Evolutionary conservation across 2,329 filamentous ascomycete species (phyloP), one percentile per base, ranked within the genome.

Genomic region (Fusarium sarcochroum): DNA sequence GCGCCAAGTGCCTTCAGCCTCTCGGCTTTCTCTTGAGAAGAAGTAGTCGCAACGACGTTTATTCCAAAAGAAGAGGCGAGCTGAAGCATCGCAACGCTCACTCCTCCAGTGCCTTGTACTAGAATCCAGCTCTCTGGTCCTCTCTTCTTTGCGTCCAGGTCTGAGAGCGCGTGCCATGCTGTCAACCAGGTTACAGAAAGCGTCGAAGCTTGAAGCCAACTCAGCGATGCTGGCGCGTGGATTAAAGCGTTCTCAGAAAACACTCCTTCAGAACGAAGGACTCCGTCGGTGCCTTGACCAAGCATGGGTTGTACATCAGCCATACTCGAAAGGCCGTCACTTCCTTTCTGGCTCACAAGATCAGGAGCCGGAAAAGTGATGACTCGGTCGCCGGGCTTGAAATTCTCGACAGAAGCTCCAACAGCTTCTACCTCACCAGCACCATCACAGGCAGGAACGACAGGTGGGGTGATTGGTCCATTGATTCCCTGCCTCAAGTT

Each of bases 211-310:
- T 71, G 66, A 10, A 69, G 42, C 59, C 72, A 79, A 37, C 71
- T 77, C 10, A 86, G 74, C 41, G 81, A 80, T 21, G 67, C 67
- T 0, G 89, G 88, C 50, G 83, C 80, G 60, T 80, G 76, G 4
- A 90, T 85, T 14, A 91, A 82, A 11, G 86, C 86, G 10, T 59
- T 84, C 73, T 90, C 86, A 23, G 85, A 78, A 72, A 89, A 90
- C 7, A 85, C 80, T 10, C 81, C 89, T 61, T 87, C 86, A 48
- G 89, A 81, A 38, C 86, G 82, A 17, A 91, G 80, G 1, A 83
- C 83, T 27, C 89, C 89, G 58, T 90, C 85, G 1, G 88, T 65
- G 2, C 79, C 81, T 58, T 87, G 86, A 47, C 89, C 89, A 3
- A 91, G 81, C 20, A 87, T 86, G 8, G 83, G 84, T 0, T 61